A percentile compares a stretch with the other conserved stretches of the same genome.
These are phyloP conservation scores for Penicillium steckii DNA, from an alignment of 495 filamentous ascomycete species.

Conservation along the genomic window DNA sequence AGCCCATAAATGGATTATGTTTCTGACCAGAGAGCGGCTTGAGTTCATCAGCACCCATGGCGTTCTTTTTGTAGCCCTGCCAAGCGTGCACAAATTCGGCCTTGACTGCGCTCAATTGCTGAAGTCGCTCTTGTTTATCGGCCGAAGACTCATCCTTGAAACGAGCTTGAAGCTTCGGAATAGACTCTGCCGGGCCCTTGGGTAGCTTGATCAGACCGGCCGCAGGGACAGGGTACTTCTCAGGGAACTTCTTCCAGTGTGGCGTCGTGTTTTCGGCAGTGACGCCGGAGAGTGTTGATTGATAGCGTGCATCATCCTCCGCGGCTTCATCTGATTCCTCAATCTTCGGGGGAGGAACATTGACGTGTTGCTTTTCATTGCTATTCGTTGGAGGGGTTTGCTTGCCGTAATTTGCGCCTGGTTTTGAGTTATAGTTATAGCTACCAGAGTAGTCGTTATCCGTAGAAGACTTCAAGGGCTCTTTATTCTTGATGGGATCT, in stretches of 20 bases:
- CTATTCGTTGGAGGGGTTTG: neutral
- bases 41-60: conserved; percentile 80
- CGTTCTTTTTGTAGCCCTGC: conserved; percentile 68
- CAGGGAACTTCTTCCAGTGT: conserved; percentile 64
- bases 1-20: conserved; percentile 82
- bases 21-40: conserved; percentile 60
- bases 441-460: neutral
- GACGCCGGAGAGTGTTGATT: conserved; percentile 7
- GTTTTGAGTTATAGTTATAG: neutral
- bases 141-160: conserved; percentile 64
- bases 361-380: neutral
- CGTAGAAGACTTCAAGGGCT: neutral
- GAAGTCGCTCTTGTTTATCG: conserved; percentile 59
- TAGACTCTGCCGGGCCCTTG: conserved; percentile 60
- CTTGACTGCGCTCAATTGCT: conserved; percentile 62
- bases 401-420: neutral
- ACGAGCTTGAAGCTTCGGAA: conserved; percentile 73
- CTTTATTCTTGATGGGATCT: conserved; percentile 1
- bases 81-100: conserved; percentile 71
- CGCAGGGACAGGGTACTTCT: conserved; percentile 71
- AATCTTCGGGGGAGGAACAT: neutral
- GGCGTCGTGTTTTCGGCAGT: conserved; percentile 40
- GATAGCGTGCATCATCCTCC: neutral
- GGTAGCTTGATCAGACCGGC: conserved; percentile 74
- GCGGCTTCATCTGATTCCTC: neutral